Percentiles rank a stretch among this genome's conserved stretches.
phyloP scores from a whole-genome alignment of 129 eudicot species.

The Helianthus tuberosus region DNA sequence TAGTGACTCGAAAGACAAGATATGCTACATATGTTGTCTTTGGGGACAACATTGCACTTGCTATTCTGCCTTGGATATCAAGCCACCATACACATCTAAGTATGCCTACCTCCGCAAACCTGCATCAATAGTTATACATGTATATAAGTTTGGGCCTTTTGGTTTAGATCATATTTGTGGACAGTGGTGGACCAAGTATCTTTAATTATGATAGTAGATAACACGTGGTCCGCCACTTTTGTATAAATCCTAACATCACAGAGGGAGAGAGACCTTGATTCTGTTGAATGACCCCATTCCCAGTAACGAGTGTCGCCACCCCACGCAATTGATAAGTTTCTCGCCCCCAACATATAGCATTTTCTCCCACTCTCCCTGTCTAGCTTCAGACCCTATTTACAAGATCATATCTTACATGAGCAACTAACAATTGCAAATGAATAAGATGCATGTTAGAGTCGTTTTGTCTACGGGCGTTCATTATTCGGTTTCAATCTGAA shows the following conservation, averaged over 20 bases:
- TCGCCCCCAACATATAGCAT: conserved; percentile 40
- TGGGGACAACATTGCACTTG: conserved; percentile 30
- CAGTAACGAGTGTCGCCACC: conserved; percentile 29
- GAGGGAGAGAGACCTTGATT: conserved; percentile 39
- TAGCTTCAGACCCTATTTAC: conserved; percentile 36
- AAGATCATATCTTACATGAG: neutral
- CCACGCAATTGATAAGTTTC: conserved; percentile 45
- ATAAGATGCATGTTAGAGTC: too few species aligned
- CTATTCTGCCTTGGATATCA: conserved; percentile 34
- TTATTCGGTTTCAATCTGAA: too few species aligned
- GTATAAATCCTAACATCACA: too few species aligned
- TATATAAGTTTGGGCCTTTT: neutral
- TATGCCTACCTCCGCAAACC: conserved; percentile 44
- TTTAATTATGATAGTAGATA: too few species aligned
- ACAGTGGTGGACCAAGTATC: too few species aligned
- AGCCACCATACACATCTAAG: conserved; percentile 42
- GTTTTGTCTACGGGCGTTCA: too few species aligned
- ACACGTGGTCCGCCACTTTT: too few species aligned
- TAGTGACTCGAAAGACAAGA: conserved; percentile 32
- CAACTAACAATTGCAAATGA: neutral
- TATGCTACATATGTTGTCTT: conserved; percentile 39
- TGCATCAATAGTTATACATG: conserved; percentile 4
- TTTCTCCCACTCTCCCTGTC: conserved; percentile 43
- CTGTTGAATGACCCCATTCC: conserved; percentile 37
- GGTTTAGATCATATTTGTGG: too few species aligned